Percentiles rank a stretch among this genome's conserved stretches.
phyloP scores from a whole-genome alignment of 148 eudicot genomes.

The Heliosperma pusillum region DNA sequence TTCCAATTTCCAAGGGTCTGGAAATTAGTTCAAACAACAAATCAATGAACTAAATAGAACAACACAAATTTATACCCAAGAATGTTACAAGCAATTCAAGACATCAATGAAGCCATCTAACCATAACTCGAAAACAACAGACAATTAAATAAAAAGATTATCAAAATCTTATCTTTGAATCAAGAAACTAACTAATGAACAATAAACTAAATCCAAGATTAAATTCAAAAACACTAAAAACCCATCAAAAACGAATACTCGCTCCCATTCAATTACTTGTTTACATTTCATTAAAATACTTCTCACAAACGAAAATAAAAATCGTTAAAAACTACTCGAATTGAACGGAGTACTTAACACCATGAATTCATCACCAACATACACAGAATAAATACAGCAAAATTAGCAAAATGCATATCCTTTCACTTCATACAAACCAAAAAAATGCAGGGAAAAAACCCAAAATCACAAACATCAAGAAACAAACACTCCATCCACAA shows the following conservation, averaged over 20 bases:
- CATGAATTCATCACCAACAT: neutral
- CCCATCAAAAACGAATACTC: neutral
- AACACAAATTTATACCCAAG: too few relatives aligned
- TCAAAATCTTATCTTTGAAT: conserved; percentile 10
- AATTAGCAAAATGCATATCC: neutral
- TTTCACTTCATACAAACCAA: neutral
- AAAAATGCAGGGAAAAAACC: conserved; percentile 7
- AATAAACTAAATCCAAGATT: neutral
- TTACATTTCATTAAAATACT: too few relatives aligned
- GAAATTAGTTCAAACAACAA: too few relatives aligned
- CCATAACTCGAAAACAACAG: neutral
- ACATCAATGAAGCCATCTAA: neutral
- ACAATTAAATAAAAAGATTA: too few relatives aligned
- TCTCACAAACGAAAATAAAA: neutral
- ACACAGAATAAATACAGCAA: neutral
- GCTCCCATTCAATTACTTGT: neutral
- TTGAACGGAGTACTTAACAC: neutral
- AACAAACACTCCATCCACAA: neutral
- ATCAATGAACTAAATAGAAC: too few relatives aligned
- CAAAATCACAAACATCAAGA: neutral
- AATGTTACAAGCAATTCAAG: neutral
- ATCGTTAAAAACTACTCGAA: neutral
- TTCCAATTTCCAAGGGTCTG: too few relatives aligned
- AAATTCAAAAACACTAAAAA: neutral
- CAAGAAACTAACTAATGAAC: neutral